Percentiles rank a stretch among this genome's conserved stretches.
Evolutionary conservation across 306 rosid genomes (phyloP).

Genomic region (Fragaria ananassa): DNA sequence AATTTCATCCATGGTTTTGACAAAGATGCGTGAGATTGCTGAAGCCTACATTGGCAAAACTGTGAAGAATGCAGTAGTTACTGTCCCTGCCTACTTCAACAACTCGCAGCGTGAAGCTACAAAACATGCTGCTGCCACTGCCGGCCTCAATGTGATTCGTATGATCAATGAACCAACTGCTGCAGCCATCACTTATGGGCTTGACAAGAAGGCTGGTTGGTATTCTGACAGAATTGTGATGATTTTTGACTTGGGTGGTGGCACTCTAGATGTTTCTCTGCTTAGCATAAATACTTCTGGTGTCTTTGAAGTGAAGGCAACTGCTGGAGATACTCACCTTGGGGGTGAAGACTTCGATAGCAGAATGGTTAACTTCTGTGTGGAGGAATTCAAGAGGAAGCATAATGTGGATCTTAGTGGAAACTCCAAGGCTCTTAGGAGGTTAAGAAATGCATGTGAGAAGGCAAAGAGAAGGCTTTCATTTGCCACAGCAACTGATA

Average conservation of each 20-base stretch:
- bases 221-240: slow-evolving; percentile 2
- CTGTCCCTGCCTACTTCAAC: slow-evolving; percentile 2
- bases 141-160: not conserved
- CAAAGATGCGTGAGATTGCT: not conserved
- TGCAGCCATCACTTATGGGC: not conserved
- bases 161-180: not conserved
- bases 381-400: not conserved
- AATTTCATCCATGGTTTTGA: not conserved
- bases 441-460: not conserved
- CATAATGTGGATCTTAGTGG: slow-evolving; percentile 16
- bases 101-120: not conserved
- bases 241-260: slow-evolving; percentile 18
- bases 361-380: slow-evolving; percentile 13
- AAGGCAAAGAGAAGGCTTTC: slow-evolving; percentile 8
- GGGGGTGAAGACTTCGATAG: slow-evolving; percentile 34
- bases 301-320: slow-evolving; percentile 1
- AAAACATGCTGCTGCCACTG: not conserved
- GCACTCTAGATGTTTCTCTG: slow-evolving; percentile 13
- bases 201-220: not conserved
- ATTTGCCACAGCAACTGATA: not conserved
- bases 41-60: not conserved
- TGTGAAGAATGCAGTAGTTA: not conserved
- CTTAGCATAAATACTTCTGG: not conserved
- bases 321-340: slow-evolving; percentile 35
- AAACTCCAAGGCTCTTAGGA: not conserved